phyloP scores from a whole-genome alignment of 352 stramenopile genomes.

The Phytophthora hibernalis region DNA sequence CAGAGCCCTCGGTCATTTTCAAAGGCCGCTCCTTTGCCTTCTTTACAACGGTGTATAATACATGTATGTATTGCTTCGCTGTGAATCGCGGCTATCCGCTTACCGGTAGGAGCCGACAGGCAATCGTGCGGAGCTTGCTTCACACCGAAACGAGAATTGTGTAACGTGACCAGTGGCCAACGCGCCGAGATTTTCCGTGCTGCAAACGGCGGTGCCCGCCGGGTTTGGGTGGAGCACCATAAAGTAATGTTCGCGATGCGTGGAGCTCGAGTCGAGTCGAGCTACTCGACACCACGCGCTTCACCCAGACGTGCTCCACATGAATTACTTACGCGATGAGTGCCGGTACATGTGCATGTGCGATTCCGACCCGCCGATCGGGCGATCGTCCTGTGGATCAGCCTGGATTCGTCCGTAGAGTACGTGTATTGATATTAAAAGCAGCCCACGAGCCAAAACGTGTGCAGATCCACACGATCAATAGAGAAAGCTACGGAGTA shows the following conservation, averaged over 20 bases:
- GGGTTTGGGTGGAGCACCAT: background rate
- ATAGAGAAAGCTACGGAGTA: slow-evolving; percentile 19
- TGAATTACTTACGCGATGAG: slow-evolving; percentile 19
- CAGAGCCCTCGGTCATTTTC: slow-evolving; percentile 1
- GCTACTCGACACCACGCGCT: slow-evolving; percentile 6
- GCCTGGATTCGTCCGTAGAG: slow-evolving; percentile 23
- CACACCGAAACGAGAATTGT: slow-evolving; percentile 24
- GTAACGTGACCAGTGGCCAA: background rate
- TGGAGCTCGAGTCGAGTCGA: no score
- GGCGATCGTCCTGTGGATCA: slow-evolving; percentile 10
- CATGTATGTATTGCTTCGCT: slow-evolving; percentile 3
- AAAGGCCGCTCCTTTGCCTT: slow-evolving; percentile 21
- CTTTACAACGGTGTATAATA: background rate
- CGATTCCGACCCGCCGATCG: slow-evolving; percentile 19
- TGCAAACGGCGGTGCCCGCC: background rate
- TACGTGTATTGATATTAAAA: background rate
- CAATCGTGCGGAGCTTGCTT: slow-evolving; percentile 5
- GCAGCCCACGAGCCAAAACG: no score
- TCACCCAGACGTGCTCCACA: background rate
- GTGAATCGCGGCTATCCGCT: slow-evolving; percentile 17
- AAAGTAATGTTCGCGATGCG: slow-evolving; percentile 17
- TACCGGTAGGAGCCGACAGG: slow-evolving; percentile 1
- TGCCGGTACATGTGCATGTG: no score
- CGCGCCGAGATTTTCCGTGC: background rate
- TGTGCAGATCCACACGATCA: slow-evolving; percentile 25